Conservation (phyloP, 805 yeast species). For the Candida pseudoglaebosa region DNA sequence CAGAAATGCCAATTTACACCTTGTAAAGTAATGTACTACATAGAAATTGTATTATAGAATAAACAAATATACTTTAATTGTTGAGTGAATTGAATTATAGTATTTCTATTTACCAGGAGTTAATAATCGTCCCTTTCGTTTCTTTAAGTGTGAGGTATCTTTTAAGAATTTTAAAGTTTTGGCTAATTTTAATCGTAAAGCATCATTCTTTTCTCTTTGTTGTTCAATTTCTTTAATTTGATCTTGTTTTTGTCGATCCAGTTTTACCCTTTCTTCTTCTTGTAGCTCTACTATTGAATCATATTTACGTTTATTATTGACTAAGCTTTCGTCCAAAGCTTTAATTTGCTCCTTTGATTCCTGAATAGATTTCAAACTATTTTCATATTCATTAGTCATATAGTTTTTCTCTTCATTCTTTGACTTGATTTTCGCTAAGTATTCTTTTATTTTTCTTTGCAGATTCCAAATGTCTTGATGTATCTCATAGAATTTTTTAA, state of each 20-base stretch:
- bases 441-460: slow-evolving; percentile 41
- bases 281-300: slow-evolving; percentile 18
- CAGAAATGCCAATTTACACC: slow-evolving; percentile 74
- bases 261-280: slow-evolving; percentile 16
- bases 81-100: background rate
- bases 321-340: slow-evolving; percentile 16
- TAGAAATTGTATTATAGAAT: background rate
- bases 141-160: slow-evolving; percentile 40
- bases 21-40: slow-evolving; percentile 22
- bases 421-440: slow-evolving; percentile 43
- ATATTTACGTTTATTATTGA: slow-evolving; percentile 16
- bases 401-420: slow-evolving; percentile 58
- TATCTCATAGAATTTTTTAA: slow-evolving; percentile 15
- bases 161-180: slow-evolving; percentile 30
- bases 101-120: slow-evolving; percentile 24
- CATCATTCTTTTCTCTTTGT: slow-evolving; percentile 21
- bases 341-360: slow-evolving; percentile 38
- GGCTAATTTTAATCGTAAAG: slow-evolving; percentile 24
- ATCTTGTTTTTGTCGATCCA: slow-evolving; percentile 17
- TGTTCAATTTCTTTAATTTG: slow-evolving; percentile 19
- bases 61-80: too few relatives aligned
- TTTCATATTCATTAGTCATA: slow-evolving; percentile 54
- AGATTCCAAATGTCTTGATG: slow-evolving; percentile 44
- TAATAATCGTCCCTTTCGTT: slow-evolving; percentile 37
- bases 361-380: slow-evolving; percentile 46